Evolutionary conservation across 139 green algal genomes (phyloP).

Genomic region (Chlorella sp.): DNA sequence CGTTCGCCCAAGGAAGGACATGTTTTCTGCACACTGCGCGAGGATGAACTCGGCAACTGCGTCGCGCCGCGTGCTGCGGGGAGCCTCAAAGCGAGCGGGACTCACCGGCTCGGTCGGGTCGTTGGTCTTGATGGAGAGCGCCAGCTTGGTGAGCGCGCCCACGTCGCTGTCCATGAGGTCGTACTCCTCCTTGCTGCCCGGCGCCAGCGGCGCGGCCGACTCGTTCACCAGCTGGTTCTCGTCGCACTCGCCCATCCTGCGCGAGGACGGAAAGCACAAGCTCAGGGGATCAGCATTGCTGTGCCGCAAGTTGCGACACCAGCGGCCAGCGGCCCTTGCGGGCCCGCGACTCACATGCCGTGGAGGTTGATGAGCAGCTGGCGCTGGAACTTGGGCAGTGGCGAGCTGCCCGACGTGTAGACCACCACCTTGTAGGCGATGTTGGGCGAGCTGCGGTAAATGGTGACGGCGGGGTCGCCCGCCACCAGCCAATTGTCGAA

Average conservation of each 20-base stretch:
- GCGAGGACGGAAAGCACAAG: too few relatives aligned
- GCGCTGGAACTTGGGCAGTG: background rate
- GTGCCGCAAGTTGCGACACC: too few relatives aligned
- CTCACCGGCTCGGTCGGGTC: too few relatives aligned
- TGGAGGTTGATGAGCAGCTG: background rate
- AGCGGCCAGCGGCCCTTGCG: too few relatives aligned
- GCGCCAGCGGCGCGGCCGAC: background rate
- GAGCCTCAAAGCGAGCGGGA: too few relatives aligned
- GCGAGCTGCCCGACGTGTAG: background rate
- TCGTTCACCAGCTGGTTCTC: slow-evolving; percentile 6
- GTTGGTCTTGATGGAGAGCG: background rate
- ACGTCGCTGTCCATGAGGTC: background rate
- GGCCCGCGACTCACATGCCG: slow-evolving; percentile 1
- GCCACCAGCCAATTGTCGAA: background rate
- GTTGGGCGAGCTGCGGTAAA: background rate
- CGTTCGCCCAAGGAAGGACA: too few relatives aligned
- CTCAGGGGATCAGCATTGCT: too few relatives aligned
- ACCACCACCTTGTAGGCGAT: background rate
- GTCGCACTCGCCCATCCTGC: background rate
- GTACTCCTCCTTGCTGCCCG: background rate
- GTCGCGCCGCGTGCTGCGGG: too few relatives aligned
- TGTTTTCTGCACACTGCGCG: too few relatives aligned
- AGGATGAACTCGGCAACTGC: too few relatives aligned
- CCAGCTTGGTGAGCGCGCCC: background rate
- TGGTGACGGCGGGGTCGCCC: background rate